Base-by-base conservation (phyloP, 2,329 filamentous ascomycete genomes). In the Alternaria hordeiaustralica region DNA sequence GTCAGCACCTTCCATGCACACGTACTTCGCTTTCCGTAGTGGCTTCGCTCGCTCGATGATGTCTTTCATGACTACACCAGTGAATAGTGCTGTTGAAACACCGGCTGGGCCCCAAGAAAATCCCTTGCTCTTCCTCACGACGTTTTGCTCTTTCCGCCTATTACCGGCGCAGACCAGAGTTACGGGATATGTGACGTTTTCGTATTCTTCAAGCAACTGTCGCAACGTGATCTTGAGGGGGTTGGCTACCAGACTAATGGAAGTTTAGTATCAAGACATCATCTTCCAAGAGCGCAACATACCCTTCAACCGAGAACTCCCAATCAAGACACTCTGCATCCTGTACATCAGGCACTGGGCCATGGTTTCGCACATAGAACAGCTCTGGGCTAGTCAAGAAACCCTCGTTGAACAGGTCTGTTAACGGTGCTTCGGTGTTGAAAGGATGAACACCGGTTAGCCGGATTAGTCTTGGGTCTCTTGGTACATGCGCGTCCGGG, bases 51-150 rank as follows among this genome's bases (percentile, higher is more conserved):
- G 85, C 61, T 84, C 85, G 15, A 97, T 83, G 5, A 97, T 80
- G 64, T 95, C 90, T 2, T 84, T 85, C 79, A 97, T 88, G 44
- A 90, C 83, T 1, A 94, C 91, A 21, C 94, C 94, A 0, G 94
- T 97, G 85, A 92, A 97, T 0, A 97, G 82, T 0, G 93, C 93
- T 0, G 93, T 97, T 0, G 93, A 96, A 6, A 97, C 78, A 23
- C 94, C 94, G 5, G 92, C 94, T 1, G 94, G 85, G 36, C 94
- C 94, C 94, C 94, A 97, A 3, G 93, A 97, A 81, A 97, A 97
- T 0, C 94, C 94, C 73, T 97, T 96, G 1, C 92, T 93, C 79
- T 97, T 97, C 15, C 93, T 87, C 4, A 97, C 92, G 55, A 93
- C 85, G 71, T 97, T 97, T 76, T 97, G 94, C 80, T 97, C 94